Conservation (phyloP, 768 basidiomycete species). For the Boletus bicolor region DNA sequence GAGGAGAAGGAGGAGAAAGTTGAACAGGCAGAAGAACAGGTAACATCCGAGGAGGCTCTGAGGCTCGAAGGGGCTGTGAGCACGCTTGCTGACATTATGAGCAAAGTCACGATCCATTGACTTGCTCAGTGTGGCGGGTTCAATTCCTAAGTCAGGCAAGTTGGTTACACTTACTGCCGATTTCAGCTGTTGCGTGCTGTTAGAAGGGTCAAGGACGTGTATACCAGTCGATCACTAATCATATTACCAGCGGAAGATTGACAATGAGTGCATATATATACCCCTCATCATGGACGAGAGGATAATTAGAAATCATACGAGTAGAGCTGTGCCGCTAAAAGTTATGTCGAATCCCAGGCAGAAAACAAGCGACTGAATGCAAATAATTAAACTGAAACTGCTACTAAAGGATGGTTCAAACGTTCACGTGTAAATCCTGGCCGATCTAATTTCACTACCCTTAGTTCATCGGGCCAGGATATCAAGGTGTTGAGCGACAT, state of each 20-base stretch:
- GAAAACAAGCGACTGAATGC: background rate
- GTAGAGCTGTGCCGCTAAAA: background rate
- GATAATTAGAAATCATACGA: background rate
- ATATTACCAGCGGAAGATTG: slow-evolving; percentile 2
- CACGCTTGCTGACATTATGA: slow-evolving; percentile 63
- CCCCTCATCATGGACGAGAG: background rate
- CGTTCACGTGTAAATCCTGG: background rate
- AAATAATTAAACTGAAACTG: background rate
- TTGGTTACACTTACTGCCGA: background rate
- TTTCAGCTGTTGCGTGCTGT: slow-evolving; percentile 1
- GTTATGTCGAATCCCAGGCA: background rate
- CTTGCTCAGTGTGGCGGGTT: background rate
- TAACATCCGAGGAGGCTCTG: slow-evolving; percentile 23
- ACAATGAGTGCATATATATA: background rate
- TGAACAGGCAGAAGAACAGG: slow-evolving; percentile 20
- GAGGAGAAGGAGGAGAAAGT: slow-evolving; percentile 18
- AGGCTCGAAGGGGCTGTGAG: slow-evolving; percentile 41
- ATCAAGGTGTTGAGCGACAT: background rate
- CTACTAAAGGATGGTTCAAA: background rate
- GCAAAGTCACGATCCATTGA: slow-evolving; percentile 55
- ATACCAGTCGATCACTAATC: slow-evolving; percentile 25
- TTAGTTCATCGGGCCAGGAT: background rate
- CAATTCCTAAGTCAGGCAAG: background rate
- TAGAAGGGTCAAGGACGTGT: slow-evolving; percentile 7
- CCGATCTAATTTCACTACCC: background rate